Evolutionary conservation across 2,329 filamentous ascomycete species (phyloP).

Genomic region (Hymenoscyphus occultus): DNA sequence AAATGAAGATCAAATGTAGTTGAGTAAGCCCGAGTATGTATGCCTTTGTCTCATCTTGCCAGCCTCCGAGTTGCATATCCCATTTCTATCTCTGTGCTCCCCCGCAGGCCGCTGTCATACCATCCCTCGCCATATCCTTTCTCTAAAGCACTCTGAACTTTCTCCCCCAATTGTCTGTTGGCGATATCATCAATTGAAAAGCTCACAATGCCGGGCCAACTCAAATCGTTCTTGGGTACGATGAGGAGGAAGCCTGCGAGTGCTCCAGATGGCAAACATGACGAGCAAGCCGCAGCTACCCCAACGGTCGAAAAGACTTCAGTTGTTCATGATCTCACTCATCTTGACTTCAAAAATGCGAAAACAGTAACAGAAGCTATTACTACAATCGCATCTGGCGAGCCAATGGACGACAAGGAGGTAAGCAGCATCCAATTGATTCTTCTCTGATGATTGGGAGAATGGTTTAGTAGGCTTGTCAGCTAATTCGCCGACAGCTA

Average conservation of each 20-base stretch:
- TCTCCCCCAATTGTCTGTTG: neutral
- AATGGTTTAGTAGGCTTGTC: neutral
- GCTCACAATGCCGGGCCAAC: slow-evolving; percentile 33
- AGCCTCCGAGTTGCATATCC: slow-evolving; percentile 6
- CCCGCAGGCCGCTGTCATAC: neutral
- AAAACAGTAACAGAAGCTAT: slow-evolving; percentile 41
- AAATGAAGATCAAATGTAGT: slow-evolving; percentile 8
- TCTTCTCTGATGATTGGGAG: neutral
- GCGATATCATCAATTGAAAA: neutral
- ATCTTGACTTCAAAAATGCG: slow-evolving; percentile 40
- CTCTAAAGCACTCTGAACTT: neutral
- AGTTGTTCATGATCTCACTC: slow-evolving; percentile 40
- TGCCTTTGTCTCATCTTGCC: neutral
- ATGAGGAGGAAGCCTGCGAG: slow-evolving; percentile 46
- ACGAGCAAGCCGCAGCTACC: slow-evolving; percentile 37
- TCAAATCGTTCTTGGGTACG: slow-evolving; percentile 43
- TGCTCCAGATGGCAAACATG: slow-evolving; percentile 47
- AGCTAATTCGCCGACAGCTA: slow-evolving; percentile 31
- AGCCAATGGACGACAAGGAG: slow-evolving; percentile 45
- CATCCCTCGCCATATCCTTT: neutral
- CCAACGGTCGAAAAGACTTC: slow-evolving; percentile 40
- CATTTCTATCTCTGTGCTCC: neutral
- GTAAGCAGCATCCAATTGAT: neutral
- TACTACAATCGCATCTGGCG: slow-evolving; percentile 43
- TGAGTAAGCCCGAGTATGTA: slow-evolving; percentile 2